Base-by-base conservation (phyloP, 352 stramenopile species). In the Phytopythium aichiense region DNA sequence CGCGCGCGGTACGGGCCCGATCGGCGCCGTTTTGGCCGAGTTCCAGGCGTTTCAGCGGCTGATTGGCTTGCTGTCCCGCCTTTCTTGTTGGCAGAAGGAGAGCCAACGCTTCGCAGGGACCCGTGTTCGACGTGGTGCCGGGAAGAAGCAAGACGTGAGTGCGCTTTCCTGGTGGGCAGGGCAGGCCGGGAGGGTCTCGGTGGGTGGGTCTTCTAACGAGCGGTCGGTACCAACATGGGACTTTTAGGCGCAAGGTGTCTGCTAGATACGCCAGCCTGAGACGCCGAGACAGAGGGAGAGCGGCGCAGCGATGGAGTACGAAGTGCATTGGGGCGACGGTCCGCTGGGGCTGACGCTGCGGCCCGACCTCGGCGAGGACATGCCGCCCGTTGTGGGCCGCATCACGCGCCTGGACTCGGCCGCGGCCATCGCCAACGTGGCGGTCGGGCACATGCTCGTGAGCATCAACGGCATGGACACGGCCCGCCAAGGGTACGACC, bases 381-480 rank as follows among this genome's bases (percentile, higher is more conserved):
- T 95, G 86, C 86, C 86, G 50, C 87, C 87, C 9, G 84, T 95
- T 12, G 87, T 95, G 16, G 87, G 87, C 30, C 87, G 87, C 51
- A 95, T 95, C 69, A 95, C 87, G 57, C 84, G 87, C n/a, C 71
- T 84, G 54, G 85, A 94, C 68, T 94, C 87, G 49, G 87, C 85
- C 5, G 87, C 87, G 1, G 87, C 87, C 25, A 67, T 91, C 52
- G 84, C 87, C 4, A 89, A 90, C 16, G 87, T 95, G 35, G 80
- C 79, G 0, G 82, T 93, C 49, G 87, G 87, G 22, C 84, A 95
- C 73, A 92, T 95, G 87, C 84, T 95, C 45, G 87, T 95, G 65
- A 92, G 81, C 71, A 92, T 95, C 63, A 95, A 95, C 63, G 83
- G 83, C 55, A 79, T 91, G 62, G 84, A 94, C 67, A 95, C 87